These are phyloP conservation scores for Thelephora ganbajun DNA, from an alignment of 768 basidiomycete species.

Conservation along the genomic window DNA sequence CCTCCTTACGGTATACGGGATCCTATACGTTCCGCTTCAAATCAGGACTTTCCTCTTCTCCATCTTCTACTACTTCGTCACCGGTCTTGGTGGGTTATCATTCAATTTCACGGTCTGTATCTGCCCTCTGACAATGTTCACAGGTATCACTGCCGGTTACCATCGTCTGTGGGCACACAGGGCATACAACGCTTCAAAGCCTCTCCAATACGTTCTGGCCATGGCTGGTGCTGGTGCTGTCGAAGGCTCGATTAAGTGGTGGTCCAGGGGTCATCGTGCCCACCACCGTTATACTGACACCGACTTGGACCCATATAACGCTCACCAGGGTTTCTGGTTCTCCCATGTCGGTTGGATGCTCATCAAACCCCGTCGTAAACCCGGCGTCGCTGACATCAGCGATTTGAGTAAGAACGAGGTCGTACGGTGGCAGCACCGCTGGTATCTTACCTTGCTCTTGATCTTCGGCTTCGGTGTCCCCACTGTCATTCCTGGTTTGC, in stretches of 20 bases:
- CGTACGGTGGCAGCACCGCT: conserved; percentile 77
- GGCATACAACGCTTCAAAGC: conserved; percentile 80
- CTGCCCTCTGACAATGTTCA: conserved; percentile 19
- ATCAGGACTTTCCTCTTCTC: conserved; percentile 65
- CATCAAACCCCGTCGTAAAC: conserved; percentile 77
- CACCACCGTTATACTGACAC: conserved; percentile 97
- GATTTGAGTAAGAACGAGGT: conserved; percentile 73
- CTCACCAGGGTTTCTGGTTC: conserved; percentile 77
- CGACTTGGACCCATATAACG: conserved; percentile 91
- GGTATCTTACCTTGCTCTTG: conserved; percentile 61
- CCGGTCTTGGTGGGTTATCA: conserved; percentile 60
- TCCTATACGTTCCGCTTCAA: conserved; percentile 45
- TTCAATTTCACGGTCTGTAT: conserved; percentile 5
- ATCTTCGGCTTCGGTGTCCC: conserved; percentile 62
- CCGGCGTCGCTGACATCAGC: conserved; percentile 81
- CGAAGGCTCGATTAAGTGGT: conserved; percentile 97
- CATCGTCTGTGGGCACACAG: conserved; percentile 97
- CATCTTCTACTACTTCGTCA: conserved; percentile 60
- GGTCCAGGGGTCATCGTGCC: conserved; percentile 94
- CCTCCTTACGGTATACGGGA: conserved; percentile 57
- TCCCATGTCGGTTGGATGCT: conserved; percentile 92
- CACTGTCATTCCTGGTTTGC: conserved; percentile 59
- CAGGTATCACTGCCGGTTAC: conserved; percentile 86
- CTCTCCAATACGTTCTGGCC: conserved; percentile 77
- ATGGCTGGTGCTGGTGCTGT: conserved; percentile 83